A percentile compares a stretch with the other conserved stretches of the same genome.
These are phyloP conservation scores for Jaltomata sinuosa DNA, from an alignment of 257 asterid genomes.

Conservation along the genomic window DNA sequence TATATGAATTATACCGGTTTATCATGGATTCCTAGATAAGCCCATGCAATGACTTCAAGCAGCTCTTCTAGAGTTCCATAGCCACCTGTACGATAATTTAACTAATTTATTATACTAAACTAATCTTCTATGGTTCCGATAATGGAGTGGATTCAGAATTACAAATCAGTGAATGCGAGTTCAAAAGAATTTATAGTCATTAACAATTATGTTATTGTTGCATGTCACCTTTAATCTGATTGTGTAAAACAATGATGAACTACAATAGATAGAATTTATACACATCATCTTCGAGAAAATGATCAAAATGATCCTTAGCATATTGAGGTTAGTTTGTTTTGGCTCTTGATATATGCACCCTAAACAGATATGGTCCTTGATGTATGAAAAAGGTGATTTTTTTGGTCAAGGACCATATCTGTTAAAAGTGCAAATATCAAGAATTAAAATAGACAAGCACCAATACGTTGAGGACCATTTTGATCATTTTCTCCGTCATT, in stretches of 20 bases:
- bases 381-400: neutral
- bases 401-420: neutral
- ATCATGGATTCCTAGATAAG: slow-evolving; percentile 59
- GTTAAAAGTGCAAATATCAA: neutral
- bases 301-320: neutral
- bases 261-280: neutral
- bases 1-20: slow-evolving; percentile 36
- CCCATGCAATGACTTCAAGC: slow-evolving; percentile 50
- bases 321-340: neutral
- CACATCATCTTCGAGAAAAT: neutral
- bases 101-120: no score
- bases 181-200: neutral
- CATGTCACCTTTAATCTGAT: neutral
- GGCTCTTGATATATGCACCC: neutral
- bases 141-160: neutral
- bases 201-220: neutral
- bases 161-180: neutral
- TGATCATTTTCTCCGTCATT: neutral
- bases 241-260: neutral
- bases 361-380: neutral
- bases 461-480: neutral
- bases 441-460: neutral
- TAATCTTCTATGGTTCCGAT: neutral
- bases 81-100: slow-evolving; percentile 26
- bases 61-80: slow-evolving; percentile 56